Evolutionary conservation across 148 eudicot genomes (phyloP), one percentile per base, ranked within the genome.

Genomic region (Chenopodium album): DNA sequence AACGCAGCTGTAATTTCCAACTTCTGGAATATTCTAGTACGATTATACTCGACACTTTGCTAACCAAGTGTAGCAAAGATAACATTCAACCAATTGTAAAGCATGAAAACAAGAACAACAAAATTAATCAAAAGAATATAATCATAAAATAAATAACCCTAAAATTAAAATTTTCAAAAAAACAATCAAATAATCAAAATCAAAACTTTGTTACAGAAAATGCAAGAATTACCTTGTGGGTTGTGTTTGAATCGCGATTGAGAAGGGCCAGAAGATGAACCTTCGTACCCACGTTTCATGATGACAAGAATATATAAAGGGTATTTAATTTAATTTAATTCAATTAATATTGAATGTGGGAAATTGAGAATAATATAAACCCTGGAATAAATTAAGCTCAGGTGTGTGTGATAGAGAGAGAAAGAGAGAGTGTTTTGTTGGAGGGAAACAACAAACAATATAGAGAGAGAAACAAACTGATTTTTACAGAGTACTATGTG

Each of bases 201-300:
- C 67, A 23, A 12, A 7, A 32, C 13, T 16, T 23, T 34, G 14
- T 19, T 20, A 41, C 48, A 6, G 28, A 22, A 4, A 67, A 29
- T 54, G 19, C 37, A 70, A 67, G 80, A 74, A 82, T n/a, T 84
- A 96, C 97, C 98, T 78, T 91, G 92, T 34, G 92, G 94, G 76
- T 94, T 94, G 78, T 71, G 78, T 87, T 87, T 94, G 76, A 79
- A n/a, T 86, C 87, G 93, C 78, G 98, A 91, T 80, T 89, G 94
- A 85, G 97, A 90, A 70, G 95, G 98, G 22, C 89, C 97, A 71
- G 97, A 87, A 8, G 98, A 91, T 50, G 98, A 87, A 69, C 89
- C 95, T 78, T 85, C 85, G 72, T 90, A 90, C 71, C 95, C 90
- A 82, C 99, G 92, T 88, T 96, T 94, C 99, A 96, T 94, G 63